Base-by-base conservation (phyloP, 1,284 basidiomycete genomes). In the Rhodotorula sp. region DNA sequence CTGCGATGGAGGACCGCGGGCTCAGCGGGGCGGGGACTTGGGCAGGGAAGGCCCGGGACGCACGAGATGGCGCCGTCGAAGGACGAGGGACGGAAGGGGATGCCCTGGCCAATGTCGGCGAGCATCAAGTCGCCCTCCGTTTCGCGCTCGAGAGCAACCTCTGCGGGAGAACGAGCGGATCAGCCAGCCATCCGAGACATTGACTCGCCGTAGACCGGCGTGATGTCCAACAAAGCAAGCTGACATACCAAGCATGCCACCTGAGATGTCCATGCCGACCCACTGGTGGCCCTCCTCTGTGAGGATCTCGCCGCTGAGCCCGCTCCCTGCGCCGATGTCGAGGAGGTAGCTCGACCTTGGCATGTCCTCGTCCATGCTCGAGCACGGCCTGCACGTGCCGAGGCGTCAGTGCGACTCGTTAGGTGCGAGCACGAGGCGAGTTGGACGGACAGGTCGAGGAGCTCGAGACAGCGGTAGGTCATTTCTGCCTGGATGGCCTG, bases 41-140 rank as follows among this genome's bases (percentile, higher is more conserved):
- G 45, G 53, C 49, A 56, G 42, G 27, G 71, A 42, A 52, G 55
- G 27, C 68, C 17, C 59, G 19, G 49, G 27, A 75, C 84, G 60
- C 62, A 91, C 93, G 93, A 96, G 79, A 99, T 99, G 13, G 93
- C 94, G 57, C 95, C 97, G 81, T 99, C 97, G 81, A 99, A 99
- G 73, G 91, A 91, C 70, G 96, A 97, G 58, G 97, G 91, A 46
- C 97, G 86, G 82, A 98, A 99, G 4, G 93, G 80, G 68, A 82
- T 81, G 0, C 83, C 83, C 72, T 84, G 83, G 2, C 83, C 83
- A 9, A 81, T 82, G 70, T 84, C 83, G 42, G 81, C 81, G 7
- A 83, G 78, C 42, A 83, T 77, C 21, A 98, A 83, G 82, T 98
- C 94, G 2, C 94, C 94, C 77, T 95, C 92, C 0, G 97, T 90